Evolutionary conservation across 169 alveolate genomes (phyloP).

Genomic region (Cryptosporidium tyzzeri): DNA sequence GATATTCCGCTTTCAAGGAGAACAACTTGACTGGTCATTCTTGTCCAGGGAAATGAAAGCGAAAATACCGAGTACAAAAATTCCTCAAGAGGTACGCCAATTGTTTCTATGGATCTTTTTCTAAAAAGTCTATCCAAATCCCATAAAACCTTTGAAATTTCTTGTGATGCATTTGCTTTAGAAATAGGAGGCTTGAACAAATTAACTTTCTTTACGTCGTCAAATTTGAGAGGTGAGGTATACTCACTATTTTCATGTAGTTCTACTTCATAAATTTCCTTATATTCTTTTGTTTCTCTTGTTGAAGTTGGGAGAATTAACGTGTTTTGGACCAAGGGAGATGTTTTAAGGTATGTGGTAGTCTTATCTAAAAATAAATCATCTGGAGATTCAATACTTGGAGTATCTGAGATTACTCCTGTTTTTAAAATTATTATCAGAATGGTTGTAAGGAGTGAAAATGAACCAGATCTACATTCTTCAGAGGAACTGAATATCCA

Average conservation of each 20-base stretch:
- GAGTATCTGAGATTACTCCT: slow-evolving; percentile 6
- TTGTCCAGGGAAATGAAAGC: slow-evolving; percentile 67
- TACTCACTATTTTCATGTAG: neutral
- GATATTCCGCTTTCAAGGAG: neutral
- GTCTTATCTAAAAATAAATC: slow-evolving; percentile 27
- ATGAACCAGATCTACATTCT: slow-evolving; percentile 61
- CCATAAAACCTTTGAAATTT: slow-evolving; percentile 2
- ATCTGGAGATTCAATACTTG: neutral
- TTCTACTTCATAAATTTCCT: slow-evolving; percentile 8
- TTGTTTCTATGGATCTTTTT: neutral
- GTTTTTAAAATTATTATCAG: slow-evolving; percentile 32
- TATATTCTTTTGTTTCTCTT: slow-evolving; percentile 6
- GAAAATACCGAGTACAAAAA: slow-evolving; percentile 47
- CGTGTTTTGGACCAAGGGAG: slow-evolving; percentile 16
- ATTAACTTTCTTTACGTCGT: neutral
- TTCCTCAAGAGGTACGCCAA: neutral
- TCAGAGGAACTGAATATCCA: slow-evolving; percentile 58
- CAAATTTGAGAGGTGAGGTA: neutral
- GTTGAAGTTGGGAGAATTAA: slow-evolving; percentile 41
- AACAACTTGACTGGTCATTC: slow-evolving; percentile 20
- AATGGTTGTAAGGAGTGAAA: slow-evolving; percentile 20
- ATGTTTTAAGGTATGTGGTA: neutral
- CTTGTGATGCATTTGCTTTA: neutral
- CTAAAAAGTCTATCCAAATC: slow-evolving; percentile 9
- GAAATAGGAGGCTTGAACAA: neutral